Evolutionary conservation across 371 early-diverging fungal species (phyloP), one percentile per base, ranked within the genome.

Genomic region (Apophysomyces ossiformis): DNA sequence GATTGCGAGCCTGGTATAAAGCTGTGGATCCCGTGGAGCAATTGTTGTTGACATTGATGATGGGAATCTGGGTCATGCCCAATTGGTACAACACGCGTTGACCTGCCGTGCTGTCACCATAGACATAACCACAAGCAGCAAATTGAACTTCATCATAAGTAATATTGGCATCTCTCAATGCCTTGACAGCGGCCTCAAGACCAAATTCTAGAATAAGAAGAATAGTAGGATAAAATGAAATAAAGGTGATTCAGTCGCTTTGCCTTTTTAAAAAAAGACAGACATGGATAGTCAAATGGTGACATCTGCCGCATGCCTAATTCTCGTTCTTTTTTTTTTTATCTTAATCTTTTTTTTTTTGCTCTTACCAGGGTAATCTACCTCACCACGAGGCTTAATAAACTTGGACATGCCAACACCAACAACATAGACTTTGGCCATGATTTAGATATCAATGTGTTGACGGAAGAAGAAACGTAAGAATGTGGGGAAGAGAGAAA

Each of bases 1-100:
- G 84, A 66, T 85, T 84, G 35, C 89, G 86, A 9, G 92, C 93
- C 67, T 88, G 77, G 68, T 75, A 90, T 57, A 92, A 77, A n/a
- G 93, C 92, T 16, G 92, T 86, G 1, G 90, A 90, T 9, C 93
- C 92, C 37, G 92, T 91, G 6, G 90, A 85, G 73, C 93, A 91
- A 77, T 92, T 91, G 85, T 92, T 93, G 76, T 92, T 92, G 68
- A 90, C 91, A 66, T 93, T 93, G 67, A 75, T 73, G 38, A 77
- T 70, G 12, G 79, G 86, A 61, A 89, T 89, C 70, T 85, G 86
- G 18, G 88, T 87, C 88, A 86, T 86, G 15, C 89, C 90, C 16
- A 90, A 76, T 65, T 87, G 89, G 67, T 90, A 90, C 36, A 92
- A 68, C 2, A 87, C 87, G 47, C 93, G 85, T 78, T 93, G 92